Percentiles rank a stretch among this genome's conserved stretches.
Evolutionary conservation across 2,329 filamentous ascomycete genomes (phyloP).

Genomic region (Ophiostoma sp.): DNA sequence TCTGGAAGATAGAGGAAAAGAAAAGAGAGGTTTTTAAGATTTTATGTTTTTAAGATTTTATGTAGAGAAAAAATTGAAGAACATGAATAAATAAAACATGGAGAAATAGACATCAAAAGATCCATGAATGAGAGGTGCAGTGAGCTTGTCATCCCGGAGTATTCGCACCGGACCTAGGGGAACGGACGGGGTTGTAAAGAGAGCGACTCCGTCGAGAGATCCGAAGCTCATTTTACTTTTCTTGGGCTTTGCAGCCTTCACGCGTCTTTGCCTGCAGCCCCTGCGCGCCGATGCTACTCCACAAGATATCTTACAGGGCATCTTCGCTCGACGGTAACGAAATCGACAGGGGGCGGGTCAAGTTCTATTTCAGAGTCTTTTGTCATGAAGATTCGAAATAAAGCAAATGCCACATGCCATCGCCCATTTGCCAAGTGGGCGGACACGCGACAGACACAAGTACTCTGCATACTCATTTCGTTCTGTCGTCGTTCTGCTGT

Average conservation of each 20-base stretch:
- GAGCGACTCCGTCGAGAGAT: background rate
- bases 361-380: too few species aligned
- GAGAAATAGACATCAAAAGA: background rate
- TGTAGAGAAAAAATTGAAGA: background rate
- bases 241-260: background rate
- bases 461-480: background rate
- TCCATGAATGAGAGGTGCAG: too few species aligned
- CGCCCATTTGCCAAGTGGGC: too few species aligned
- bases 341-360: background rate
- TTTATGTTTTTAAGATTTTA: background rate
- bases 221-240: constrained; percentile 3
- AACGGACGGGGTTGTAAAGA: background rate
- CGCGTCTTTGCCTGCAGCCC: background rate
- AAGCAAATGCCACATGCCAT: too few species aligned
- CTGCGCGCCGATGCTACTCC: background rate
- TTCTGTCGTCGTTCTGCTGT: background rate
- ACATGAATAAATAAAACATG: background rate
- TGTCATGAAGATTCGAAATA: too few species aligned
- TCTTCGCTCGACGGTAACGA: background rate
- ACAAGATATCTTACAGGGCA: background rate
- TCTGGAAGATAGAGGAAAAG: background rate
- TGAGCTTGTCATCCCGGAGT: background rate
- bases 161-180: background rate
- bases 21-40: background rate
- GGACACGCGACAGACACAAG: background rate